Percentiles rank a stretch among this genome's conserved stretches.
phyloP scores from a whole-genome alignment of 2,329 filamentous ascomycete species.

The Pleomassaria siparia region DNA sequence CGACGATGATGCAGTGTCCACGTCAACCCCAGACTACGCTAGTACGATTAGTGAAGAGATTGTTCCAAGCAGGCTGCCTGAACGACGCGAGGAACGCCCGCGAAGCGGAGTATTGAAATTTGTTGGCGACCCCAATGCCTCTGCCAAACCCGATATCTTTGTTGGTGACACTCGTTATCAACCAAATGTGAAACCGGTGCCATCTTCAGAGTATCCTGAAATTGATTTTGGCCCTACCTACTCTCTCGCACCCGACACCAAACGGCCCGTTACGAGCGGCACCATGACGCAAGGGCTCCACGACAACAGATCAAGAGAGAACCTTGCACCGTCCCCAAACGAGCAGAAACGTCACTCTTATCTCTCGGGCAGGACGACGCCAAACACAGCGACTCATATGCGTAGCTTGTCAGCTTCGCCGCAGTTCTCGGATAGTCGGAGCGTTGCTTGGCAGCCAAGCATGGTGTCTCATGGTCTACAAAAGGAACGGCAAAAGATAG shows the following conservation, averaged over 20 bases:
- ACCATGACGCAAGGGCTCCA: slow-evolving; percentile 48
- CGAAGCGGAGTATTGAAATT: slow-evolving; percentile 80
- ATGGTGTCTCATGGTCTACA: slow-evolving; percentile 55
- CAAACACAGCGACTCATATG: slow-evolving; percentile 47
- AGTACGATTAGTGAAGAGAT: slow-evolving; percentile 57
- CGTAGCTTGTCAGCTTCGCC: slow-evolving; percentile 36
- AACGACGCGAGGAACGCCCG: slow-evolving; percentile 65
- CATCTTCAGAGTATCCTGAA: slow-evolving; percentile 60
- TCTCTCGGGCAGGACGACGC: slow-evolving; percentile 36
- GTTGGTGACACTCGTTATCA: slow-evolving; percentile 52
- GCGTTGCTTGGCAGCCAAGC: slow-evolving; percentile 77
- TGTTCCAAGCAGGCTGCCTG: slow-evolving; percentile 40
- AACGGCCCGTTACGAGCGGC: slow-evolving; percentile 58
- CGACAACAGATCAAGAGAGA: slow-evolving; percentile 35
- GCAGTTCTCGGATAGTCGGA: slow-evolving; percentile 60
- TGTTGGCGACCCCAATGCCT: slow-evolving; percentile 60
- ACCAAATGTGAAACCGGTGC: slow-evolving; percentile 15
- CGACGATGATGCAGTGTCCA: slow-evolving; percentile 64
- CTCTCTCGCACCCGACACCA: slow-evolving; percentile 61
- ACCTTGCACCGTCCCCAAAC: slow-evolving; percentile 27
- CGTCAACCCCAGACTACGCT: slow-evolving; percentile 74
- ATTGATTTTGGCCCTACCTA: slow-evolving; percentile 87
- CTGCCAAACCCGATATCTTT: slow-evolving; percentile 45
- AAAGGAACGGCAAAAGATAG: slow-evolving; percentile 57
- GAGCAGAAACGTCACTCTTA: slow-evolving; percentile 35